phyloP scores from a whole-genome alignment of 169 alveolate species.

The Pseudocohnilembus persalinus region DNA sequence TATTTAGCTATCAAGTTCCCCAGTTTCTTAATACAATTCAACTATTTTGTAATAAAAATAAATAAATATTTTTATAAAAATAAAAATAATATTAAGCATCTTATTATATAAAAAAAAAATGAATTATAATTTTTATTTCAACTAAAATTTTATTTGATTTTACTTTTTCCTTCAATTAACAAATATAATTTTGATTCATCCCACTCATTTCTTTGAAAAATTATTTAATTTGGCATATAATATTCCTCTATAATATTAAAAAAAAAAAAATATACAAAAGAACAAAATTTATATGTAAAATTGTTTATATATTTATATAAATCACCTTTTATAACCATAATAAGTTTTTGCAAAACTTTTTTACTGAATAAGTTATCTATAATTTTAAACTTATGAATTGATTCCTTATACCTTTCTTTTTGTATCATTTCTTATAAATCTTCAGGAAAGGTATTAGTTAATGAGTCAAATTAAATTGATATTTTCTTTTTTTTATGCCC shows the following conservation, averaged over 20 bases:
- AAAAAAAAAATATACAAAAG: no score
- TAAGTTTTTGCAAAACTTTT: not conserved
- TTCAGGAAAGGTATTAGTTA: not conserved
- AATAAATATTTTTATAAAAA: no score
- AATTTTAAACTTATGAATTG: no score
- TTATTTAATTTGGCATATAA: not conserved
- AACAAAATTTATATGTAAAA: no score
- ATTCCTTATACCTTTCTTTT: not conserved
- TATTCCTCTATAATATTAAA: not conserved
- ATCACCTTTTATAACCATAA: not conserved
- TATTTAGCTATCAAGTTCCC: not conserved
- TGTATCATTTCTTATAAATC: not conserved
- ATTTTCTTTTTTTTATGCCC: not conserved
- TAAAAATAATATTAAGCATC: no score
- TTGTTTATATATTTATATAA: no score
- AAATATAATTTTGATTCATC: not conserved
- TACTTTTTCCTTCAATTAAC: not conserved
- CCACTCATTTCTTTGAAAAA: not conserved
- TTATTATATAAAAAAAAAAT: no score
- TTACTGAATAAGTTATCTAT: not conserved
- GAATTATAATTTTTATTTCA: no score
- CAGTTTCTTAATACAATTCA: not conserved
- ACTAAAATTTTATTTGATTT: no score
- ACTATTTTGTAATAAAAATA: no score
- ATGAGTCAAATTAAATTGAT: not conserved